phyloP scores from a whole-genome alignment of 345 rosid genomes.

The Boechera retrofracta region DNA sequence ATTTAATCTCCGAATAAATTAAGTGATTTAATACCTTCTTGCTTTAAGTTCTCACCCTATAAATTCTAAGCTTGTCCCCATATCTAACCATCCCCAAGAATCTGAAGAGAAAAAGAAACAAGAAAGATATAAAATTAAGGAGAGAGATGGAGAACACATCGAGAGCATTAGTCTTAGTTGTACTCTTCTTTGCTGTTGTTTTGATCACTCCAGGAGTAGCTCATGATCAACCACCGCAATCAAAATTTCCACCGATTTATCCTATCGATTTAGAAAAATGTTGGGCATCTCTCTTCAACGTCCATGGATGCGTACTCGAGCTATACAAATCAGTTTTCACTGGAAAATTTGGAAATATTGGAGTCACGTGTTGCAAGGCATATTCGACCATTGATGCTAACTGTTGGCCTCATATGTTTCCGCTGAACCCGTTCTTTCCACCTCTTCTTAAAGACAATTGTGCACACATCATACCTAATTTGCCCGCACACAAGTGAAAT shows the following conservation, averaged over 20 bases:
- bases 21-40: too few species aligned
- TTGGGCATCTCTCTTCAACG: slow-evolving; percentile 33
- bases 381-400: slow-evolving; percentile 11
- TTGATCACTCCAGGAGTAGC: slow-evolving; percentile 7
- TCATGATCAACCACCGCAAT: slow-evolving; percentile 3
- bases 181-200: not conserved
- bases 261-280: slow-evolving; percentile 18
- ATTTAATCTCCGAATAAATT: too few species aligned
- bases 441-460: slow-evolving; percentile 19
- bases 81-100: too few species aligned
- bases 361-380: slow-evolving; percentile 30
- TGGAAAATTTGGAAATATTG: not conserved
- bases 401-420: slow-evolving; percentile 37
- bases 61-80: too few species aligned
- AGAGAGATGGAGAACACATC: slow-evolving; percentile 20
- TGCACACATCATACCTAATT: slow-evolving; percentile 2
- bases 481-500: slow-evolving; percentile 3
- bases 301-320: slow-evolving; percentile 19
- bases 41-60: too few species aligned
- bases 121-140: not conserved
- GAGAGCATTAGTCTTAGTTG: not conserved
- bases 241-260: not conserved
- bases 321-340: slow-evolving; percentile 6
- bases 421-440: slow-evolving; percentile 12
- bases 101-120: not conserved